phyloP scores from a whole-genome alignment of 2,329 filamentous ascomycete genomes.

The Aspergillus chevalieri region DNA sequence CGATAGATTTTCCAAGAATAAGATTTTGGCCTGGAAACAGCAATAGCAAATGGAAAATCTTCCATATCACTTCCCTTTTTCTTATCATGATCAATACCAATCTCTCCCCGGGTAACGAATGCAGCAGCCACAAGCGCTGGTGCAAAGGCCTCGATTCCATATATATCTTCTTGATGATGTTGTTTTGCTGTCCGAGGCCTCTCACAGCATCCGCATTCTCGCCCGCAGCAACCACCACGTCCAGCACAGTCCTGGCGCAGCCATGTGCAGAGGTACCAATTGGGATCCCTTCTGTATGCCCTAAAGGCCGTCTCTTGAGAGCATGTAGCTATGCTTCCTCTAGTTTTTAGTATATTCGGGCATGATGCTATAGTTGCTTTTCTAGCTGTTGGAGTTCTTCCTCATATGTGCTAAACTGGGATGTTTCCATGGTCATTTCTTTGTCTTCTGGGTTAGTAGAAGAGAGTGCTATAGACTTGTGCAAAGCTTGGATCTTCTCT shows the following conservation, averaged over 20 bases:
- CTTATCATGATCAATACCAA: background rate
- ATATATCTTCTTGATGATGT: background rate
- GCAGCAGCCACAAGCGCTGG: background rate
- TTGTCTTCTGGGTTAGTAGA: background rate
- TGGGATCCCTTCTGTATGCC: background rate
- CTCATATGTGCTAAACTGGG: background rate
- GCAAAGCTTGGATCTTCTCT: background rate
- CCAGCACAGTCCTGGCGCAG: conserved; percentile 5
- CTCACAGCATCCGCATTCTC: conserved; percentile 6
- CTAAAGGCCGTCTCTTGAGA: background rate
- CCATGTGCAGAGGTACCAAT: conserved; percentile 1
- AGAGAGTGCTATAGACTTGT: background rate
- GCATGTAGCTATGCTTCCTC: background rate
- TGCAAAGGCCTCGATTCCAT: background rate
- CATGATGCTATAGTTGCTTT: too few relatives aligned
- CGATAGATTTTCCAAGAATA: background rate
- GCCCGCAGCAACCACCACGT: conserved; percentile 7
- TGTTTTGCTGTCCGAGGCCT: background rate
- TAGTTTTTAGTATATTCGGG: background rate
- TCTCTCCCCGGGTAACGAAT: background rate
- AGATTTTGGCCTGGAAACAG: background rate
- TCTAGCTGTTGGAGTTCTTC: background rate
- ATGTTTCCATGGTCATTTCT: background rate
- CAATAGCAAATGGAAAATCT: background rate
- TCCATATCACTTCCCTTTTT: too few relatives aligned